These are phyloP conservation scores for Diplogelasinospora grovesii DNA, from an alignment of 495 filamentous ascomycete genomes.

Conservation along the genomic window DNA sequence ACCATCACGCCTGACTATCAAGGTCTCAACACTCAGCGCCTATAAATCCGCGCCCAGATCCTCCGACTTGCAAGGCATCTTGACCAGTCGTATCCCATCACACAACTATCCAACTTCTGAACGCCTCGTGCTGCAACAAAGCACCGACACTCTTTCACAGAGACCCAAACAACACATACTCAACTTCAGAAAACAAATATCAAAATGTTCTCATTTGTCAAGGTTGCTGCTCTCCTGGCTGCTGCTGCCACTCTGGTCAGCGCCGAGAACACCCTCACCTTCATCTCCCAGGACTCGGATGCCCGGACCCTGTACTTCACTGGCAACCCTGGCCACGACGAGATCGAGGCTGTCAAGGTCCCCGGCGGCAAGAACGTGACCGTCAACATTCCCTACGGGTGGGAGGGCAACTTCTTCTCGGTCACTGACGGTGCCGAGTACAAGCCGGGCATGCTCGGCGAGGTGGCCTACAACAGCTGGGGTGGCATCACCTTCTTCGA, in stretches of 20 bases:
- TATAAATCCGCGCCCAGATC: not conserved
- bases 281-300: constrained; percentile 42
- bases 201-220: constrained; percentile 34
- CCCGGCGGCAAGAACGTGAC: constrained; percentile 20
- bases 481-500: constrained; percentile 41
- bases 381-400: constrained; percentile 31
- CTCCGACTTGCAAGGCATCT: no score
- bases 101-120: no score
- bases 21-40: not conserved
- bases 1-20: not conserved
- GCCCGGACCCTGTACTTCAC: constrained; percentile 40
- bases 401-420: constrained; percentile 45
- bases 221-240: constrained; percentile 20
- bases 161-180: constrained; percentile 6
- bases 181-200: constrained; percentile 5
- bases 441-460: constrained; percentile 45
- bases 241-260: constrained; percentile 24
- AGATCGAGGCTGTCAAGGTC: constrained; percentile 25
- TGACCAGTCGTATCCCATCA: no score
- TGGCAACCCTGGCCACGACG: constrained; percentile 17
- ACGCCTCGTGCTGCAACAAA: no score
- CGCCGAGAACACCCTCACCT: constrained; percentile 39
- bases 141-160: not conserved
- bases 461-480: constrained; percentile 42
- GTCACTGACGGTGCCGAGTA: constrained; percentile 28